Conservation (phyloP, 768 basidiomycete species). For the Termitomyces sp. region DNA sequence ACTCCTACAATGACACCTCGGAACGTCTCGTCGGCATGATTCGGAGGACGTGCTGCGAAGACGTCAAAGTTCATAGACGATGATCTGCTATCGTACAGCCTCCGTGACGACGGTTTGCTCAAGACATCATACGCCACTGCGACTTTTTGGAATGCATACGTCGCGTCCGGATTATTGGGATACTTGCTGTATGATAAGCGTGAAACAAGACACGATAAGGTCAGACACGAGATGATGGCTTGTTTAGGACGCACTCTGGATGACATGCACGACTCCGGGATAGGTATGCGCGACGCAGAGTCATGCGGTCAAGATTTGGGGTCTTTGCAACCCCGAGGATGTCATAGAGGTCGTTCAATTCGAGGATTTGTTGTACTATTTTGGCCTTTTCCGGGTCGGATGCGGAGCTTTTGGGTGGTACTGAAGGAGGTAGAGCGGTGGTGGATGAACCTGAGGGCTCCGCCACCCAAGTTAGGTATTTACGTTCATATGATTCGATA, state of each 20-base stretch:
- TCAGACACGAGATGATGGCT: neutral
- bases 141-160: slow-evolving; percentile 81
- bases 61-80: slow-evolving; percentile 44
- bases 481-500: slow-evolving; percentile 37
- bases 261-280: slow-evolving; percentile 71
- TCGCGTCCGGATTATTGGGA: slow-evolving; percentile 69
- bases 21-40: slow-evolving; percentile 75
- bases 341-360: slow-evolving; percentile 61
- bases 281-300: slow-evolving; percentile 73
- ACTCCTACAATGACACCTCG: slow-evolving; percentile 67
- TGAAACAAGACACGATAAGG: slow-evolving; percentile 8
- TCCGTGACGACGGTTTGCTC: slow-evolving; percentile 62
- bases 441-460: slow-evolving; percentile 27
- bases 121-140: slow-evolving; percentile 80
- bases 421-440: slow-evolving; percentile 3
- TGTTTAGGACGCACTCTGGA: slow-evolving; percentile 64
- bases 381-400: slow-evolving; percentile 7
- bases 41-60: slow-evolving; percentile 44
- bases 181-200: slow-evolving; percentile 56
- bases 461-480: slow-evolving; percentile 43
- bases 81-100: slow-evolving; percentile 59
- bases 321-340: slow-evolving; percentile 61
- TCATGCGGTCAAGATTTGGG: slow-evolving; percentile 46
- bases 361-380: slow-evolving; percentile 49
- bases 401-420: neutral